Evolutionary conservation across 768 basidiomycete species (phyloP).

Genomic region (Mycena galericulata): DNA sequence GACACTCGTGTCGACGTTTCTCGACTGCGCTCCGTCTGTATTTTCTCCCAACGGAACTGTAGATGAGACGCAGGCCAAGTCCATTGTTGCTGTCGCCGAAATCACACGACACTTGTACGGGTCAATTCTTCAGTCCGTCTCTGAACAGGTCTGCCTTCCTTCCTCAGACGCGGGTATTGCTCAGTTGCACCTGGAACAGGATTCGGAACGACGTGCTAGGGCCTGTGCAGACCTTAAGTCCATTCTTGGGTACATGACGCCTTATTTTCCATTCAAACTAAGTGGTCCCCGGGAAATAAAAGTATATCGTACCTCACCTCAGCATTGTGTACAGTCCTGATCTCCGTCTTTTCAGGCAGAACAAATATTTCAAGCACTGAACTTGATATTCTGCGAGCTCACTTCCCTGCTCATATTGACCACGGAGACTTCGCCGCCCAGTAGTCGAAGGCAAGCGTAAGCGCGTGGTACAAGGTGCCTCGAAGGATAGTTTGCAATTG

Average conservation of each 20-base stretch:
- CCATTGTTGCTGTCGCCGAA: conserved; percentile 67
- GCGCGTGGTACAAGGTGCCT: conserved; percentile 32
- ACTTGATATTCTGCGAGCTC: conserved; percentile 83
- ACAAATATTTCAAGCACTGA: conserved; percentile 76
- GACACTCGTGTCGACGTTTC: conserved; percentile 83
- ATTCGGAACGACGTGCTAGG: conserved; percentile 39
- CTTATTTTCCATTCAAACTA: conserved; percentile 85
- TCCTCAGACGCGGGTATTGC: conserved; percentile 4
- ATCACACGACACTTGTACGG: conserved; percentile 74
- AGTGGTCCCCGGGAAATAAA: conserved; percentile 67
- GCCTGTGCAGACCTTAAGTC: conserved; percentile 63
- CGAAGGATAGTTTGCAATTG: conserved; percentile 42
- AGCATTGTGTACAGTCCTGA: too few species aligned
- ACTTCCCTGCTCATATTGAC: conserved; percentile 70
- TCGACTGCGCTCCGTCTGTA: conserved; percentile 87
- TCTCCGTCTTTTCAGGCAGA: conserved; percentile 70
- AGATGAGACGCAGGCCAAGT: conserved; percentile 69
- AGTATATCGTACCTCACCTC: conserved; percentile 53
- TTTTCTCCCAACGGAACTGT: conserved; percentile 77
- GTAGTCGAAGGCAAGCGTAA: conserved; percentile 31
- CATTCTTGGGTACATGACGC: conserved; percentile 78
- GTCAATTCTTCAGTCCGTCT: conserved; percentile 57
- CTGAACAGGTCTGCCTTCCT: conserved; percentile 47
- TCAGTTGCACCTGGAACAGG: conserved; percentile 29
- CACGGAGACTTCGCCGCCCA: conserved; percentile 37